These are phyloP conservation scores for Fusarium xyrophilum DNA, from an alignment of 2,329 filamentous ascomycete species.

Conservation along the genomic window DNA sequence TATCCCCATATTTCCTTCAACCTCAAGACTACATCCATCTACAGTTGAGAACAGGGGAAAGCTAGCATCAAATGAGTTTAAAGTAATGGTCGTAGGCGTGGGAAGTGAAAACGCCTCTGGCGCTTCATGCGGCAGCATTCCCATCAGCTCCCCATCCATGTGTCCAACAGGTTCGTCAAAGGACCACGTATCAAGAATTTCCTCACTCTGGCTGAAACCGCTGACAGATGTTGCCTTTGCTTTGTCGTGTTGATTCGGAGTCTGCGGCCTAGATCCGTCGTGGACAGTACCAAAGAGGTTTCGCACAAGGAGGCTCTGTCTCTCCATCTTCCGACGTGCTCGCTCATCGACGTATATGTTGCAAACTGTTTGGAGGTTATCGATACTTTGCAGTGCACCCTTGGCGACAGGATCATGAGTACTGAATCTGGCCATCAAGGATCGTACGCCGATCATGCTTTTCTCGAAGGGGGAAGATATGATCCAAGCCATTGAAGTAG, in stretches of 20 bases:
- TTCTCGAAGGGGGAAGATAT: neutral
- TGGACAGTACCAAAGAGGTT: neutral
- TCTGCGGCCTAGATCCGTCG: neutral
- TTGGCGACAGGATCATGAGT: neutral
- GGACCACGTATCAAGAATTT: neutral
- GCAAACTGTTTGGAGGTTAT: neutral
- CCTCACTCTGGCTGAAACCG: neutral
- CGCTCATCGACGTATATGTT: neutral
- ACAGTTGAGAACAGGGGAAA: neutral
- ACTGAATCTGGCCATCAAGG: neutral
- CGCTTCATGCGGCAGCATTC: neutral
- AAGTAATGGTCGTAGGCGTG: neutral
- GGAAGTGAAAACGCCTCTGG: neutral
- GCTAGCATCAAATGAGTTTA: neutral
- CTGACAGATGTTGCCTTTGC: accelerated
- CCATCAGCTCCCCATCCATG: neutral
- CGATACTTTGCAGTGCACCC: neutral
- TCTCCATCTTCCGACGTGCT: neutral
- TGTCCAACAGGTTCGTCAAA: neutral
- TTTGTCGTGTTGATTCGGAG: neutral
- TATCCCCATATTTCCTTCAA: neutral
- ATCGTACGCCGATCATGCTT: neutral
- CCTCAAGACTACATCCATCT: neutral
- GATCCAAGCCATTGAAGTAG: neutral
- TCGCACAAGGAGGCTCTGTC: neutral